Percentiles rank a stretch among this genome's conserved stretches.
phyloP scores from a whole-genome alignment of 371 early-diverging fungal species.

The Dentiscutata heterogama region DNA sequence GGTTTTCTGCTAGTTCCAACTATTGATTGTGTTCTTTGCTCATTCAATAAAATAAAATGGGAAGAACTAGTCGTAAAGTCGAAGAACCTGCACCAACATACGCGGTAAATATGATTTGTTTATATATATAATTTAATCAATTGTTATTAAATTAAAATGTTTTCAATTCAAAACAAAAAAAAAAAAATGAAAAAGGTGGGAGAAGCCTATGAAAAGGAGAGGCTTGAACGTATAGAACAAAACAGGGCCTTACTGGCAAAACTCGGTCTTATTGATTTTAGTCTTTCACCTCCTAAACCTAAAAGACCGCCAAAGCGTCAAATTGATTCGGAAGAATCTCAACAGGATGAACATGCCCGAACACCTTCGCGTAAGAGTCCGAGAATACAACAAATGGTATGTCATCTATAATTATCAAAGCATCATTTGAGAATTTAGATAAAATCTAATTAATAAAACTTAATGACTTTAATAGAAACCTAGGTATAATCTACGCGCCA shows the following conservation, averaged over 20 bases:
- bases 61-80: no score
- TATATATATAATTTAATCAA: no score
- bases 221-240: conserved; percentile 21
- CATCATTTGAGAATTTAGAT: not conserved
- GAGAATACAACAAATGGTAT: conserved; percentile 8
- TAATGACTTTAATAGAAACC: conserved; percentile 3
- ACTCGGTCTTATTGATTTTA: not conserved
- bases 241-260: conserved; percentile 18
- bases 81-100: no score
- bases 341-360: not conserved
- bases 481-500: conserved; percentile 21
- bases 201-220: conserved; percentile 29
- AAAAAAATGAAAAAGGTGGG: conserved; percentile 10
- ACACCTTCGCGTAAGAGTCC: conserved; percentile 33
- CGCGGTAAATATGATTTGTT: no score
- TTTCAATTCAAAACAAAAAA: no score
- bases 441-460: not conserved
- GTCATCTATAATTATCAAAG: not conserved
- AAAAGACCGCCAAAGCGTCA: not conserved
- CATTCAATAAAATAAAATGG: no score
- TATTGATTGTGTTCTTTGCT: no score
- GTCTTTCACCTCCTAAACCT: not conserved
- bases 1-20: no score
- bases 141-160: no score
- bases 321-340: not conserved